These are phyloP conservation scores for Elsinoe ampelina DNA, from an alignment of 2,329 filamentous ascomycete genomes.

Conservation along the genomic window DNA sequence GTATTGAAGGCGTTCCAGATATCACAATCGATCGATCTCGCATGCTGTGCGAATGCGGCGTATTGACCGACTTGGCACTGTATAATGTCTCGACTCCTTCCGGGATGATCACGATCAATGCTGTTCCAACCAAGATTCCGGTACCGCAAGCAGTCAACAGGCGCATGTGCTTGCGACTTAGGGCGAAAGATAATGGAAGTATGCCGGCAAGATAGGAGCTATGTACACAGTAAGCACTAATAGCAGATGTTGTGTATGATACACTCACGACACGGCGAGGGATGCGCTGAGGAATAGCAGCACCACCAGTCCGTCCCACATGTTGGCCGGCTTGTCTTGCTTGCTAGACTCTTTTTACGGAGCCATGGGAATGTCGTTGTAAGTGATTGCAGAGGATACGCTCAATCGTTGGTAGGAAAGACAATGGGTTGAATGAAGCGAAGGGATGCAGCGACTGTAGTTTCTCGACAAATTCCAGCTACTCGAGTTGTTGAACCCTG, in stretches of 20 bases:
- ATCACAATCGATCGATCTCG: neutral
- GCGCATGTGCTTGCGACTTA: conserved; percentile 78
- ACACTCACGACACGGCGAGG: conserved; percentile 54
- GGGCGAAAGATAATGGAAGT: conserved; percentile 76
- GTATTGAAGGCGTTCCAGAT: neutral
- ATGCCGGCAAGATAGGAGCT: conserved; percentile 60
- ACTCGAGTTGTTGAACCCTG: neutral
- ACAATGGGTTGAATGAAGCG: neutral
- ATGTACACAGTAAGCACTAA: conserved; percentile 15
- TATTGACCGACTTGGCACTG: conserved; percentile 33
- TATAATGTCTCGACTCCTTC: conserved; percentile 91
- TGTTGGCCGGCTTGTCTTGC: conserved; percentile 19
- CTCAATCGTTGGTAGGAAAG: neutral
- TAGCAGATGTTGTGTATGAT: neutral
- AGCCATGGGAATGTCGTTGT: neutral
- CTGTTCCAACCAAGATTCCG: conserved; percentile 88
- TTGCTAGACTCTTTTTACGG: neutral
- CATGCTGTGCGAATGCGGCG: conserved; percentile 9
- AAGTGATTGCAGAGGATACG: no score
- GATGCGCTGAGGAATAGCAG: conserved; percentile 55
- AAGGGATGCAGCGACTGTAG: neutral
- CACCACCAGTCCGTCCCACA: conserved; percentile 56
- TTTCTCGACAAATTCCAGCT: neutral
- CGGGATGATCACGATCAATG: conserved; percentile 92
- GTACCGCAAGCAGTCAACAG: conserved; percentile 87